A percentile compares a stretch with the other conserved stretches of the same genome.
phyloP scores from a whole-genome alignment of 805 yeast species.

The Monosporozyma solicola region DNA sequence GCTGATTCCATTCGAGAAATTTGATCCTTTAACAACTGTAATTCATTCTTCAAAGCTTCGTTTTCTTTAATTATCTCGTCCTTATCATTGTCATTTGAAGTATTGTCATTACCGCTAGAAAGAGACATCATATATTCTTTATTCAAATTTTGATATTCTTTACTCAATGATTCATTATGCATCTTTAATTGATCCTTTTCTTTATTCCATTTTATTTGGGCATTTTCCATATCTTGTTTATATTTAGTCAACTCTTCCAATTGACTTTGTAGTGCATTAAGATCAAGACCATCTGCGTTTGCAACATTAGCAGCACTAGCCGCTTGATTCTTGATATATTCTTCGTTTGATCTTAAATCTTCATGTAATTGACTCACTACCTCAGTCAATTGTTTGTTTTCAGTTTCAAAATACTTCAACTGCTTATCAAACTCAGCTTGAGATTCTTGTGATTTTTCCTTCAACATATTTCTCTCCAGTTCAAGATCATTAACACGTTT shows the following conservation, averaged over 20 bases:
- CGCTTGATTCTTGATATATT: neutral
- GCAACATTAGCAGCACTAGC: neutral
- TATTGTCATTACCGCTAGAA: constrained; percentile 12
- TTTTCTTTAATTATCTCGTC: constrained; percentile 11
- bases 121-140: constrained; percentile 19
- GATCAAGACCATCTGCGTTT: neutral
- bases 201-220: constrained; percentile 19
- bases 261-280: constrained; percentile 7
- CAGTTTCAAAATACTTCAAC: constrained; percentile 21
- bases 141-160: constrained; percentile 20
- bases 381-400: constrained; percentile 25
- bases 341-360: constrained; percentile 27
- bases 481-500: constrained; percentile 28
- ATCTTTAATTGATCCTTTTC: constrained; percentile 23
- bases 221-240: constrained; percentile 9
- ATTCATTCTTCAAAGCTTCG: constrained; percentile 25
- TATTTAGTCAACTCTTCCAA: constrained; percentile 8
- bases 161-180: constrained; percentile 22
- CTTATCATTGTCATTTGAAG: constrained; percentile 4
- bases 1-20: neutral
- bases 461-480: constrained; percentile 14
- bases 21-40: constrained; percentile 8
- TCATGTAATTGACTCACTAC: constrained; percentile 27
- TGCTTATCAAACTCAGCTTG: constrained; percentile 19
- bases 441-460: constrained; percentile 19